These are phyloP conservation scores for Ambrosiella xylebori DNA, from an alignment of 2,329 filamentous ascomycete genomes.

Conservation along the genomic window DNA sequence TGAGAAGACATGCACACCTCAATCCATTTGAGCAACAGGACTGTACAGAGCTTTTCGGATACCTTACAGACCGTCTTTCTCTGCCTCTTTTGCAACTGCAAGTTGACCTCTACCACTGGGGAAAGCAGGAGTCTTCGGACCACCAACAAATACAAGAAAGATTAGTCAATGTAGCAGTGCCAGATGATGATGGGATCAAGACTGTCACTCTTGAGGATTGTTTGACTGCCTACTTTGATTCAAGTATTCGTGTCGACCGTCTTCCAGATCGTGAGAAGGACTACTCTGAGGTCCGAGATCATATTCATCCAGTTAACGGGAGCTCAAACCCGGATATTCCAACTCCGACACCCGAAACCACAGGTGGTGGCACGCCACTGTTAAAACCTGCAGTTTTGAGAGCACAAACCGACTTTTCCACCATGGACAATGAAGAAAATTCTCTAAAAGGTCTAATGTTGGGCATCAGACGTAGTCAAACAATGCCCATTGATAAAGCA, in stretches of 20 bases:
- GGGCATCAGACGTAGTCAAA: not conserved
- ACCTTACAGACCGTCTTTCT: slow-evolving; percentile 79
- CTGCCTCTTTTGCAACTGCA: slow-evolving; percentile 77
- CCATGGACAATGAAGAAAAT: not conserved
- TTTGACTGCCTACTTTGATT: slow-evolving; percentile 88
- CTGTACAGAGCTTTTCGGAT: slow-evolving; percentile 86
- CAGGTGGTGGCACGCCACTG: not conserved
- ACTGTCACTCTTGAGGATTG: slow-evolving; percentile 75
- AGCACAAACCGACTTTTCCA: too few relatives aligned
- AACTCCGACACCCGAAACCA: not conserved
- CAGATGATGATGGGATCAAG: slow-evolving; percentile 45
- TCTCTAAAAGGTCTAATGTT: not conserved
- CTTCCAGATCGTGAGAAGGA: slow-evolving; percentile 4
- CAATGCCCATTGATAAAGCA: not conserved
- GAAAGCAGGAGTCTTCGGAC: slow-evolving; percentile 69
- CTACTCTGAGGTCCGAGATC: not conserved
- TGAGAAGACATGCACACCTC: slow-evolving; percentile 76
- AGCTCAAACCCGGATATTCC: not conserved
- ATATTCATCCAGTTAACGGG: not conserved
- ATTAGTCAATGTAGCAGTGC: slow-evolving; percentile 79
- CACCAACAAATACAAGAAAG: slow-evolving; percentile 91
- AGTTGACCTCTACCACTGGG: slow-evolving; percentile 87
- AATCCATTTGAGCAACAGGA: slow-evolving; percentile 70
- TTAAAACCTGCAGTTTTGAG: too few relatives aligned
- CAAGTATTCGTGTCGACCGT: slow-evolving; percentile 60